These are phyloP conservation scores for Ceratocystis variospora DNA, from an alignment of 2,329 filamentous ascomycete genomes.

Conservation along the genomic window DNA sequence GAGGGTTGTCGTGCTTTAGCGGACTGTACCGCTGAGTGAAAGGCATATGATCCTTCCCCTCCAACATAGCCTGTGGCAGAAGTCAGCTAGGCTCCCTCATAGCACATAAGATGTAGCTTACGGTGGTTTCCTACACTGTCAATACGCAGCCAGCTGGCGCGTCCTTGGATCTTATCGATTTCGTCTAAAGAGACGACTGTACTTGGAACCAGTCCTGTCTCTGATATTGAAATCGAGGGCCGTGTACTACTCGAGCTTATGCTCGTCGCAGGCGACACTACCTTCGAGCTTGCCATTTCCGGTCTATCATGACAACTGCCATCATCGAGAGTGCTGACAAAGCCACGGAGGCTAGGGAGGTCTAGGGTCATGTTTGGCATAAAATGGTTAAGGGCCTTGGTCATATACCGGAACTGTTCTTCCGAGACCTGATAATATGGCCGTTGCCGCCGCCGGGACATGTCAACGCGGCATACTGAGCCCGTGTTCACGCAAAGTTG, in stretches of 20 bases:
- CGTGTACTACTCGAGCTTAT: not conserved
- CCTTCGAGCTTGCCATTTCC: not conserved
- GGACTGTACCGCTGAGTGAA: conserved; percentile 23
- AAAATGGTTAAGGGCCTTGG: conserved; percentile 24
- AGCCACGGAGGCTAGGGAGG: conserved; percentile 21
- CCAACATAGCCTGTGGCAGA: conserved; percentile 21
- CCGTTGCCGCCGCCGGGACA: conserved; percentile 24
- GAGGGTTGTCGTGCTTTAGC: conserved; percentile 20
- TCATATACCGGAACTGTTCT: conserved; percentile 25
- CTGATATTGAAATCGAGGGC: not conserved
- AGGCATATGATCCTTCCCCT: conserved; percentile 22
- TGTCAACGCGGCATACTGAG: conserved; percentile 23
- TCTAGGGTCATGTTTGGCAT: conserved; percentile 23
- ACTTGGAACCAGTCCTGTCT: not conserved
- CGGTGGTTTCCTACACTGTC: conserved; percentile 1
- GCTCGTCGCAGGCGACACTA: not conserved
- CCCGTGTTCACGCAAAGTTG: conserved; percentile 24
- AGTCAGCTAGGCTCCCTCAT: conserved; percentile 3
- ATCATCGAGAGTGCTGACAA: conserved; percentile 8
- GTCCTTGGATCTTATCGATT: conserved; percentile 4
- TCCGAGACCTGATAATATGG: conserved; percentile 25
- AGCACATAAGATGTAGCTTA: not conserved
- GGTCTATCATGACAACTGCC: not conserved
- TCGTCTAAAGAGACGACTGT: not conserved
- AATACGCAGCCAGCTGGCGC: not conserved